phyloP scores from a whole-genome alignment of 2,329 filamentous ascomycete species.

The Fusarium sp. region DNA sequence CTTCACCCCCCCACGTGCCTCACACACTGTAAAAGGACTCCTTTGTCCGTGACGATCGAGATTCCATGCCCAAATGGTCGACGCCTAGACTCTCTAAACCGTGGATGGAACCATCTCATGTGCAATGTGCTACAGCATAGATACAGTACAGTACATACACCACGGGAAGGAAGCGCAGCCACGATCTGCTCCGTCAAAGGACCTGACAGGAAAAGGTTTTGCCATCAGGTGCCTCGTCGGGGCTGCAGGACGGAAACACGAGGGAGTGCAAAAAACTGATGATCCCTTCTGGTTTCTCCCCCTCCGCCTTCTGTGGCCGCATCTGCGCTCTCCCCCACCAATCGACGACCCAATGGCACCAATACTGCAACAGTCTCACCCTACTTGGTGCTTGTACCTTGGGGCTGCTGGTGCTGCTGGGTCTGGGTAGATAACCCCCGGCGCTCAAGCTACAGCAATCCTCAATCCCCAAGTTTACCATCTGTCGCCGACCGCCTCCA shows the following conservation, averaged over 20 bases:
- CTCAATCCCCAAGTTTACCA: conserved; percentile 8
- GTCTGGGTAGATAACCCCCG: not conserved
- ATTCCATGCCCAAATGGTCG: conserved; percentile 21
- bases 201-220: conserved; percentile 20
- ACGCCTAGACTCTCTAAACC: conserved; percentile 1
- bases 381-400: not conserved
- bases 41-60: conserved; percentile 29
- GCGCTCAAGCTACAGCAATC: conserved; percentile 10
- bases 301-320: conserved; percentile 31
- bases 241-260: conserved; percentile 32
- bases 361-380: conserved; percentile 31
- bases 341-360: conserved; percentile 26
- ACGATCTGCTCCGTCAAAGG: conserved; percentile 1
- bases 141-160: not conserved
- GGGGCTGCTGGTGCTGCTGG: not conserved
- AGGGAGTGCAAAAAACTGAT: conserved; percentile 36
- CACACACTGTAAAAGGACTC: conserved; percentile 9
- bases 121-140: not conserved
- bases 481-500: not conserved
- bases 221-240: conserved; percentile 29
- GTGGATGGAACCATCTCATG: not conserved
- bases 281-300: conserved; percentile 36
- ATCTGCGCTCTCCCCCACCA: conserved; percentile 23
- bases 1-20: conserved; percentile 20
- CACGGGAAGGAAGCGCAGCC: not conserved